Percentiles rank a stretch among this genome's conserved stretches.
Conservation (phyloP, 1,284 basidiomycete species). For the Takashimella tepidaria region DNA sequence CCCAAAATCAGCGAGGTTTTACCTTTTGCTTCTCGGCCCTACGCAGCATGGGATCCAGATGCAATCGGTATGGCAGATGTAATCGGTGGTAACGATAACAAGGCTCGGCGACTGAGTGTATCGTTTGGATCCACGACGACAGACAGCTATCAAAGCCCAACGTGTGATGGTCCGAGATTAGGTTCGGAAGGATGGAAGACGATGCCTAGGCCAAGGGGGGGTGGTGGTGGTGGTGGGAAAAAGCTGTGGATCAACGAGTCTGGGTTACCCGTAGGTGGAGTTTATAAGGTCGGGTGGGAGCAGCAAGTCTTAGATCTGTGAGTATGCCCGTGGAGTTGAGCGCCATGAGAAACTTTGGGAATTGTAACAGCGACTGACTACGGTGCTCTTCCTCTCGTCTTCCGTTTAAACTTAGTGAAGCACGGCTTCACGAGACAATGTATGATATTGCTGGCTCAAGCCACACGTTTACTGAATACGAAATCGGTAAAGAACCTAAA, state of each 20-base stretch:
- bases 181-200: slow-evolving; percentile 18
- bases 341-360: neutral
- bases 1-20: slow-evolving; percentile 25
- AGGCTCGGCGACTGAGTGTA: neutral
- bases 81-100: neutral
- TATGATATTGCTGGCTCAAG: slow-evolving; percentile 29
- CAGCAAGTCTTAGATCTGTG: slow-evolving; percentile 41
- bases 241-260: slow-evolving; percentile 6
- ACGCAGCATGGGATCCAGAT: slow-evolving; percentile 23
- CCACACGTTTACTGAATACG: slow-evolving; percentile 33
- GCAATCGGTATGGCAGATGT: neutral
- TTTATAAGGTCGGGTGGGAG: slow-evolving; percentile 44
- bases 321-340: slow-evolving; percentile 7
- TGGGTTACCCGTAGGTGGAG: slow-evolving; percentile 12
- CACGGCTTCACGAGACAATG: slow-evolving; percentile 41
- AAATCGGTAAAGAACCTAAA: slow-evolving; percentile 18
- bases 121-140: neutral
- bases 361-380: neutral
- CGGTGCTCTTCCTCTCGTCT: neutral
- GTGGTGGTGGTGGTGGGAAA: slow-evolving; percentile 11
- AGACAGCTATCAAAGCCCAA: neutral
- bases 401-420: too few species aligned
- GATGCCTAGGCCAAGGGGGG: slow-evolving; percentile 10
- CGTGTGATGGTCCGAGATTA: neutral
- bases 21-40: slow-evolving; percentile 21